Evolutionary conservation across 441 rosid species (phyloP), one percentile per base, ranked within the genome.

Genomic region (Erodium moschatum): DNA sequence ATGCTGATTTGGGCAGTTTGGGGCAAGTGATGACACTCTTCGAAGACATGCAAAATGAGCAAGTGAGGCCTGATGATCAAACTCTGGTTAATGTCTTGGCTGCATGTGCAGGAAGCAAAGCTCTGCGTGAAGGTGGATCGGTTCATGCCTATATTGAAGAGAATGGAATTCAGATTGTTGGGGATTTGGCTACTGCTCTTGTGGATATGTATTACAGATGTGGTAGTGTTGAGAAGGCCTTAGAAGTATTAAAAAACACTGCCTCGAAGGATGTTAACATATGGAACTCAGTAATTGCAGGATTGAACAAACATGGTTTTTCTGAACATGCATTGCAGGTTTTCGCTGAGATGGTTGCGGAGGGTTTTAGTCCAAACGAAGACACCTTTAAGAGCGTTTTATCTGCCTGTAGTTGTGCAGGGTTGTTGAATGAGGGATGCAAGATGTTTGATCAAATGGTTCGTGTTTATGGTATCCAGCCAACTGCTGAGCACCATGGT

Each of bases 181-280:
- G 21, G 4, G 61, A 0, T 16, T 54, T 54, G 61, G 61, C 61
- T 54, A 54, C 21, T 54, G 61, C 61, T 54, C 21, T 54, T 16
- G 61, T 84, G 31, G 87, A 80, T 66, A 81, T 80, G 85, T 78
- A 81, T 29, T 77, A 82, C 1, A 81, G 83, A 64, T 85, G 86
- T 38, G 86, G 86, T 74, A 73, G 71, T 61, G 76, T 81, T 35
- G 79, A 70, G 29, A 82, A 79, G 82, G 85, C 83, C 73, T 66
- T 76, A 35, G 72, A 67, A 70, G 76, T 82, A 74, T 79, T 82
- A 52, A 74, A 72, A 73, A 74, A 54, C 19, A 69, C 72, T 66
- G 44, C 20, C 7, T 9, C n/a, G 69, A 80, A 72, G 80, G 84
- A 80, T 77, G 61, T 80, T 15, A 76, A 79, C 60, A 78, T 80